Conservation (phyloP, 2,329 filamentous ascomycete genomes). For the Aspergillus vadensis region DNA sequence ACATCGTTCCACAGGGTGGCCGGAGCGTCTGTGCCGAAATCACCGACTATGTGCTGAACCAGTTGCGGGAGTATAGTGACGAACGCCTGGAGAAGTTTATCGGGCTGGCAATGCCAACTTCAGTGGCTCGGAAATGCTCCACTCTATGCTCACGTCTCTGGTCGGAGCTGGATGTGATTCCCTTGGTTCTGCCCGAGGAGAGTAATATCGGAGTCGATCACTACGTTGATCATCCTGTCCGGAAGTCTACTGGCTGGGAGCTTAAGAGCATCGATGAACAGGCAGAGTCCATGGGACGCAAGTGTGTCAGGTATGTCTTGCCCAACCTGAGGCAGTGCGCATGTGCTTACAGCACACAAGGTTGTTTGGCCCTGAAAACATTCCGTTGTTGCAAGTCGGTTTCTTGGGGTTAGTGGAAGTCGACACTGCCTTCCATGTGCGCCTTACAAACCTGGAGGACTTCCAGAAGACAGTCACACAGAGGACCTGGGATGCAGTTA, state of each 20-base stretch:
- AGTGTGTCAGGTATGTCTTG: conserved; percentile 65
- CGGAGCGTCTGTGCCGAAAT: conserved; percentile 49
- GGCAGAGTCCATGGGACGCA: conserved; percentile 77
- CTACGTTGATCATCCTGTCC: conserved; percentile 27
- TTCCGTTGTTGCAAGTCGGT: conserved; percentile 67
- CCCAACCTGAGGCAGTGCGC: not conserved
- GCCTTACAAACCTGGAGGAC: conserved; percentile 58
- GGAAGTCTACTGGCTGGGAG: conserved; percentile 46
- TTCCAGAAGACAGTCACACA: conserved; percentile 63
- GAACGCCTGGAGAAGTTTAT: conserved; percentile 73
- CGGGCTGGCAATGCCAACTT: conserved; percentile 68
- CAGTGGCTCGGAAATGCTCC: conserved; percentile 63
- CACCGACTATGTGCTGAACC: conserved; percentile 60
- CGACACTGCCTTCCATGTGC: conserved; percentile 65
- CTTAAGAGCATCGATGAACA: conserved; percentile 72
- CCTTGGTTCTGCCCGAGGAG: conserved; percentile 60
- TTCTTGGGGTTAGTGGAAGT: conserved; percentile 70
- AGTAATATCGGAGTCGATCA: conserved; percentile 17
- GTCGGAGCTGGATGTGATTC: conserved; percentile 75
- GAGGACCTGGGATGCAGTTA: conserved; percentile 66
- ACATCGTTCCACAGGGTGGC: conserved; percentile 52
- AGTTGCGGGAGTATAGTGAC: conserved; percentile 62
- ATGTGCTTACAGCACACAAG: conserved; percentile 42
- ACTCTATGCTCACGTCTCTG: conserved; percentile 70
- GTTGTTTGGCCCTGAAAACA: conserved; percentile 71